phyloP scores from a whole-genome alignment of 2,329 filamentous ascomycete species.

The Acephala macrosclerotiorum region DNA sequence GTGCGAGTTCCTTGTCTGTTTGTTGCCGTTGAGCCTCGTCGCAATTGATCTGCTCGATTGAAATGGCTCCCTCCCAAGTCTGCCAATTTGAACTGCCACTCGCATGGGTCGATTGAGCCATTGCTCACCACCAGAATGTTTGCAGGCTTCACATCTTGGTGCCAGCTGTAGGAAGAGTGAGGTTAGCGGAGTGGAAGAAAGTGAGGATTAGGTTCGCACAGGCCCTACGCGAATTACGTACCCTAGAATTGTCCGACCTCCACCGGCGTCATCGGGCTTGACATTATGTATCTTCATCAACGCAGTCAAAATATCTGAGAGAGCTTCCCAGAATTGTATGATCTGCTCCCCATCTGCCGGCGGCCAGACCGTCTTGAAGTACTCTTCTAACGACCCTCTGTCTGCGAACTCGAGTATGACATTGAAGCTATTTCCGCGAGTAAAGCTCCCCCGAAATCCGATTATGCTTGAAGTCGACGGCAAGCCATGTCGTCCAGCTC shows the following conservation, averaged over 20 bases:
- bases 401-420: conserved; percentile 48
- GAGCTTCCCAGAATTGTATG: conserved; percentile 42
- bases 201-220: neutral
- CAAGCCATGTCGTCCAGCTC: too few relatives aligned
- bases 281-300: conserved; percentile 37
- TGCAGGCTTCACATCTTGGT: conserved; percentile 45
- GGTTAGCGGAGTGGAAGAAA: neutral
- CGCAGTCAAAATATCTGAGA: conserved; percentile 42
- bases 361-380: conserved; percentile 37
- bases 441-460: conserved; percentile 38
- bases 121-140: conserved; percentile 43
- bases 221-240: conserved; percentile 32
- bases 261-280: neutral
- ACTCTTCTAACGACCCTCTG: conserved; percentile 44
- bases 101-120: conserved; percentile 28
- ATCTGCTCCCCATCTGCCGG: conserved; percentile 41
- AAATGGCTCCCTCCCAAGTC: conserved; percentile 39
- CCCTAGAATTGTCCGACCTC: conserved; percentile 20
- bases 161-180: conserved; percentile 20
- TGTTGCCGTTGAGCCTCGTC: conserved; percentile 1
- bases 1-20: conserved; percentile 21
- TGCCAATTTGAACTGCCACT: conserved; percentile 43
- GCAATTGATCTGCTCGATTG: conserved; percentile 10
- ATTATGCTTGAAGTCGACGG: conserved; percentile 39
- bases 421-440: conserved; percentile 39